These are phyloP conservation scores for Massarina eburnea DNA, from an alignment of 2,329 filamentous ascomycete species.

Conservation along the genomic window DNA sequence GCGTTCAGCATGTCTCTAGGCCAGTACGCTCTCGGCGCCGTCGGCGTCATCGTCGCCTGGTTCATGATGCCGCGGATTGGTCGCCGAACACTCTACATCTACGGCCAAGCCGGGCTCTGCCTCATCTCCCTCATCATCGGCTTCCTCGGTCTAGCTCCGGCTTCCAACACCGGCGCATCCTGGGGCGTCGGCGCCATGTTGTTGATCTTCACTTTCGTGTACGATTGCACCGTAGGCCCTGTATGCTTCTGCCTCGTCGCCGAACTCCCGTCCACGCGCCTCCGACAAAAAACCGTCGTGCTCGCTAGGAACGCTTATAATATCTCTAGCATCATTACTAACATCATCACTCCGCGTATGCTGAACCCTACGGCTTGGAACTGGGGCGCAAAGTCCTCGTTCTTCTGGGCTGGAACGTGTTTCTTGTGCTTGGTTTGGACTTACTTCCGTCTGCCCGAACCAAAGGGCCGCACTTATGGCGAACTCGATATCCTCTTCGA, in stretches of 20 bases:
- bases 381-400: constrained; percentile 82
- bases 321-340: constrained; percentile 75
- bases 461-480: constrained; percentile 76
- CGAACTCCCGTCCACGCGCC: constrained; percentile 77
- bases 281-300: constrained; percentile 90
- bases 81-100: constrained; percentile 73
- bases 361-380: constrained; percentile 40
- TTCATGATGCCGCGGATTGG: constrained; percentile 75
- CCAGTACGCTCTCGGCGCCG: constrained; percentile 60
- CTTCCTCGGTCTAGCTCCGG: constrained; percentile 66
- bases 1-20: constrained; percentile 54
- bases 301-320: constrained; percentile 77
- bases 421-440: constrained; percentile 78
- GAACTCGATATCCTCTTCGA: constrained; percentile 86
- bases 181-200: constrained; percentile 41
- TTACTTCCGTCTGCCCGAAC: constrained; percentile 79
- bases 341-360: constrained; percentile 45
- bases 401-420: constrained; percentile 83
- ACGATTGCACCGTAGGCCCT: constrained; percentile 84
- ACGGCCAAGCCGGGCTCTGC: constrained; percentile 60
- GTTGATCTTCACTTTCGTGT: constrained; percentile 61
- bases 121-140: constrained; percentile 76
- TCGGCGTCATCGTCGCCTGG: constrained; percentile 75
- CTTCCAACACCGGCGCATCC: constrained; percentile 49
- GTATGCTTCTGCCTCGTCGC: constrained; percentile 87